Conservation (phyloP, 2,329 filamentous ascomycete species). For the Beauveria caledonica region DNA sequence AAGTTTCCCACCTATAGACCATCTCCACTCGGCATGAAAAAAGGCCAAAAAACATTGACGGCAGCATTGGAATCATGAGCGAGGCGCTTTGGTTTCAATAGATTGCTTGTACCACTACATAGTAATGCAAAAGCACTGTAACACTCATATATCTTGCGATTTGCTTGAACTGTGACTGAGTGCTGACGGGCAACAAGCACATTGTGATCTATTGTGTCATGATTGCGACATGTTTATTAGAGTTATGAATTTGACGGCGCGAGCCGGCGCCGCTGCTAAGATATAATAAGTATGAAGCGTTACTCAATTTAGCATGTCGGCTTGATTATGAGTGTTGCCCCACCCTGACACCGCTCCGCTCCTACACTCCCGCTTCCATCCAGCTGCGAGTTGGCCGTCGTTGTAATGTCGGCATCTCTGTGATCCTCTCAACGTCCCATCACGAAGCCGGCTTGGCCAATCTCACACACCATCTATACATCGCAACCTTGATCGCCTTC, state of each 20-base stretch:
- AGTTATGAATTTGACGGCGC: not conserved
- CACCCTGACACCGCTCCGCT: conserved; percentile 4
- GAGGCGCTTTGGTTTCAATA: conserved; percentile 9
- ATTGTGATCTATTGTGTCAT: not conserved
- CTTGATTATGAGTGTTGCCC: not conserved
- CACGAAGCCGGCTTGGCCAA: not conserved
- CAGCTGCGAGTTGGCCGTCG: not conserved
- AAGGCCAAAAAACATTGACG: conserved; percentile 18
- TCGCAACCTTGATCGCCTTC: not conserved
- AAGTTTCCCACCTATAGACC: conserved; percentile 30
- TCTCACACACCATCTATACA: not conserved
- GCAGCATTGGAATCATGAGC: conserved; percentile 8
- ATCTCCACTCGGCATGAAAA: conserved; percentile 41
- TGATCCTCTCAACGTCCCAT: not conserved
- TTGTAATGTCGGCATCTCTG: not conserved
- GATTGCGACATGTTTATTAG: not conserved
- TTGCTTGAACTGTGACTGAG: not conserved
- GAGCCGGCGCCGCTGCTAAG: not conserved
- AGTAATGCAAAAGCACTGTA: conserved; percentile 4
- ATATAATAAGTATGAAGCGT: too few relatives aligned
- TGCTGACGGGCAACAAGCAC: not conserved
- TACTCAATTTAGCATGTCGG: too few relatives aligned
- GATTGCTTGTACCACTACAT: conserved; percentile 11
- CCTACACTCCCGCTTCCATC: not conserved
- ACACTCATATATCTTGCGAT: not conserved